These are phyloP conservation scores for Cyberlindnera mycetangii DNA, from an alignment of 805 yeast genomes.

Conservation along the genomic window DNA sequence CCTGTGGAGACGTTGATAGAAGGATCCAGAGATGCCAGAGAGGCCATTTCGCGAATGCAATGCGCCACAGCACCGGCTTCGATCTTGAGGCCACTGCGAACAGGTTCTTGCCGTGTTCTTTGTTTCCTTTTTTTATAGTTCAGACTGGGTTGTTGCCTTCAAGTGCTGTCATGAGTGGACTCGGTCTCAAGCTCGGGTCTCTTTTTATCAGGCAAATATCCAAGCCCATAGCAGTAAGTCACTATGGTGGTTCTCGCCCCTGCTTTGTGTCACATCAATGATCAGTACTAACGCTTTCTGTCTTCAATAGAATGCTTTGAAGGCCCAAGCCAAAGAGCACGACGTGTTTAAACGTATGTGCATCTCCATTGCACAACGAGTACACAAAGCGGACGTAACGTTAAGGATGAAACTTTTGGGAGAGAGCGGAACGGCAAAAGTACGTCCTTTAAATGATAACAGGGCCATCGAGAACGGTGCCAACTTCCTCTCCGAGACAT, in stretches of 20 bases:
- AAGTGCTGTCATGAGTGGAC: conserved; percentile 52
- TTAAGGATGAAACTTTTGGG: conserved; percentile 53
- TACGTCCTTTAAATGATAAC: conserved; percentile 77
- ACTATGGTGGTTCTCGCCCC: neutral
- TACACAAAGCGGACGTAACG: conserved; percentile 63
- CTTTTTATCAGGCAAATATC: conserved; percentile 71
- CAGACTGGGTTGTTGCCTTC: neutral
- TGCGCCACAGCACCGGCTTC: too few relatives aligned
- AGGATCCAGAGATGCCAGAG: too few relatives aligned
- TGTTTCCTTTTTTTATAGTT: too few relatives aligned
- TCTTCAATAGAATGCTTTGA: conserved; percentile 47
- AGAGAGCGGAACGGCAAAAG: conserved; percentile 35
- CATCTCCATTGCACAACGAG: conserved; percentile 65
- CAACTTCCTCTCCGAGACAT: conserved; percentile 68
- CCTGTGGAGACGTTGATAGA: neutral
- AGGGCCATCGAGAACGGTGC: conserved; percentile 85
- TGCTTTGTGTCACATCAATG: neutral
- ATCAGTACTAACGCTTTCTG: neutral
- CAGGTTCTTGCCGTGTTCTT: too few relatives aligned
- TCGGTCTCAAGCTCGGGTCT: conserved; percentile 71
- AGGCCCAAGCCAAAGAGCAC: conserved; percentile 73
- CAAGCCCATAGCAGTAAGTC: conserved; percentile 61
- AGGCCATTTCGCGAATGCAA: neutral
- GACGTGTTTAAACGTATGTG: conserved; percentile 60
- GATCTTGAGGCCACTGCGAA: too few relatives aligned